Conservation (phyloP, 2,329 filamentous ascomycete genomes). For the Xylariomycetidae sp. region DNA sequence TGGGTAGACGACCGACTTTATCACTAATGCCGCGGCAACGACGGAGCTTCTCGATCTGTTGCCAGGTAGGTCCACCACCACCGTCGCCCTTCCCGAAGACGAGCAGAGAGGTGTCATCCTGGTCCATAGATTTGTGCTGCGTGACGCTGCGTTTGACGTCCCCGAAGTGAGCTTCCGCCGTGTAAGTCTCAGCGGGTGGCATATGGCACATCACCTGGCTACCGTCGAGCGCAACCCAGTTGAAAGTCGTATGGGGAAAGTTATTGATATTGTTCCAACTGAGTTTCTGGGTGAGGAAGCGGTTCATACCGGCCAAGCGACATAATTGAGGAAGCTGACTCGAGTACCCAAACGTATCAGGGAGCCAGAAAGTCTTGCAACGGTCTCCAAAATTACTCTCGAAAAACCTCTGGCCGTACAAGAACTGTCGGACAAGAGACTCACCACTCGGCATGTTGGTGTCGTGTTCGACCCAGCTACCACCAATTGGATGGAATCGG, state of each 20-base stretch:
- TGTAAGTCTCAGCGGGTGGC: constrained; percentile 94
- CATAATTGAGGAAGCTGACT: constrained; percentile 91
- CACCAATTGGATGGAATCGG: constrained; percentile 89
- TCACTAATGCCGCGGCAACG: constrained; percentile 90
- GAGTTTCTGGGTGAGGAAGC: constrained; percentile 96
- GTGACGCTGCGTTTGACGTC: constrained; percentile 85
- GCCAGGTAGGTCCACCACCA: constrained; percentile 89
- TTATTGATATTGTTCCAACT: constrained; percentile 99
- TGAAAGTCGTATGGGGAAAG: constrained; percentile 98
- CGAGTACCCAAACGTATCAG: constrained; percentile 97
- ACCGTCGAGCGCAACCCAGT: constrained; percentile 94
- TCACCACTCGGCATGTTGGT: constrained; percentile 97
- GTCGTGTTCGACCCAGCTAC: constrained; percentile 98
- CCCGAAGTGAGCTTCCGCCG: constrained; percentile 88
- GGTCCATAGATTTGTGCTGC: constrained; percentile 93
- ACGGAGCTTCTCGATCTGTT: constrained; percentile 90
- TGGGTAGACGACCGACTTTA: constrained; percentile 74
- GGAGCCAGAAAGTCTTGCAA: constrained; percentile 92
- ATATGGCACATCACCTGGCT: constrained; percentile 98
- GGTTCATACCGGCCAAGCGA: constrained; percentile 88
- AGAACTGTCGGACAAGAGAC: constrained; percentile 86
- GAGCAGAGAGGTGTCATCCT: constrained; percentile 83
- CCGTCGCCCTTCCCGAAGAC: constrained; percentile 97
- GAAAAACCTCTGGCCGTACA: constrained; percentile 94
- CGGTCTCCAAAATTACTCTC: constrained; percentile 87